Evolutionary conservation across 2,329 filamentous ascomycete genomes (phyloP), one percentile per base, ranked within the genome.

Genomic region (Neophaeococcomyces mojaviensis): DNA sequence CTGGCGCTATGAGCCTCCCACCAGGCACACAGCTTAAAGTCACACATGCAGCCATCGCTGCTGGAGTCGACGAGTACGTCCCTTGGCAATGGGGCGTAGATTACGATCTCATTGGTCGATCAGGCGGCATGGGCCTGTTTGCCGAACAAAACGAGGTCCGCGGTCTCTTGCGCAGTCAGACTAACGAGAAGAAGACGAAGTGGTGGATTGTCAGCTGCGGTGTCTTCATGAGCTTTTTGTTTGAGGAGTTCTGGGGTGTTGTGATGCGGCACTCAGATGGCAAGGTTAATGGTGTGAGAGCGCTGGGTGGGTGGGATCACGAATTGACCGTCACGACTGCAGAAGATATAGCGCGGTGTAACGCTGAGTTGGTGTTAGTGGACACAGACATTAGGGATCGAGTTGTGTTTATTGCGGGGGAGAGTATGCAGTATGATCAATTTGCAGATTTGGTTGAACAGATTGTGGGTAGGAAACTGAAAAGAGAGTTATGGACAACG

Each of bases 51-150:
- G 75, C 72, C 0, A 61, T 86, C 0, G 59, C 62, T 9, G 78
- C 75, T 0, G 61, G 65, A 0, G 70, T 74, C 0, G 53, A 62
- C 12, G 65, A 75, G 1, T 86, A 74, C 57, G 71, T 86, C 15
- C 82, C 83, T 0, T 87, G 83, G 83, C 82, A 87, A 60, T 86
- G 81, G 59, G 83, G 83, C 1, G 76, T 85, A 19, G 79, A 87
- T 58, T 87, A 86, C 62, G 81, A 86, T 47, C 59, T 67, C 22
- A 77, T 85, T 13, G 79, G 80, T 0, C 74, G 75, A 0, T 77
- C 74, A 20, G 67, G 75, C 35, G 81, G 84, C 61, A 74, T 79
- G 28, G 53, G 53, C 3, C 58, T 86, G 12, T 86, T 86, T 54
- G 80, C 81, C 48, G 82, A 84, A 68, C 81, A 85, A 64, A 65